phyloP scores from a whole-genome alignment of 2,329 filamentous ascomycete species.

The Metarhizium humberi region DNA sequence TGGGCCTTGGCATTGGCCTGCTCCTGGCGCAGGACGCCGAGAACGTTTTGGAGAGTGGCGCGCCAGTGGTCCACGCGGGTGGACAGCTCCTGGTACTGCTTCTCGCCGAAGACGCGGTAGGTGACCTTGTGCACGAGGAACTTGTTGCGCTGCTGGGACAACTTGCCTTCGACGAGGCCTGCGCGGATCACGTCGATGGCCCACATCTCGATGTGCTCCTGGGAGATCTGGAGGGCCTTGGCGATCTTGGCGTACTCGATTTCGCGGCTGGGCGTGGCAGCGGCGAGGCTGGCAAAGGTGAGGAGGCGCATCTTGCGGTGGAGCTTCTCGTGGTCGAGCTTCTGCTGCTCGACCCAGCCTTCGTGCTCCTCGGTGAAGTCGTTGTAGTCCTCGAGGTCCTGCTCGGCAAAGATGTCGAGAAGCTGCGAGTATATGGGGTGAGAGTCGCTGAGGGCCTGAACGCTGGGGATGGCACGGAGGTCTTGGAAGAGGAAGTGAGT shows the following conservation, averaged over 20 bases:
- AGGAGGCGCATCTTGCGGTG: slow-evolving; percentile 95
- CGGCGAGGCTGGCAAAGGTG: slow-evolving; percentile 83
- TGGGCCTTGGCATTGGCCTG: slow-evolving; percentile 69
- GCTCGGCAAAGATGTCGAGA: slow-evolving; percentile 89
- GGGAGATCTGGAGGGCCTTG: slow-evolving; percentile 72
- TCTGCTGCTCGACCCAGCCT: slow-evolving; percentile 71
- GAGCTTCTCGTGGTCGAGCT: slow-evolving; percentile 62
- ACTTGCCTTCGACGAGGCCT: slow-evolving; percentile 89
- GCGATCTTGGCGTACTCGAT: slow-evolving; percentile 82
- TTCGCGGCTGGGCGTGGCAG: slow-evolving; percentile 72
- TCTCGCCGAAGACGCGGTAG: slow-evolving; percentile 94
- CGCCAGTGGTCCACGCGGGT: slow-evolving; percentile 88
- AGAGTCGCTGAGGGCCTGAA: slow-evolving; percentile 79
- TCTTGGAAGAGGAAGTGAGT: slow-evolving; percentile 66
- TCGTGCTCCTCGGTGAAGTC: slow-evolving; percentile 91
- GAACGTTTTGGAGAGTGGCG: slow-evolving; percentile 67
- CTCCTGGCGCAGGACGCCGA: slow-evolving; percentile 69
- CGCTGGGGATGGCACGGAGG: slow-evolving; percentile 68
- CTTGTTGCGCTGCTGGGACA: slow-evolving; percentile 83
- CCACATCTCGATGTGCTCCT: slow-evolving; percentile 91
- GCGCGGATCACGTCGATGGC: slow-evolving; percentile 97
- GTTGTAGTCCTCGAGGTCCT: slow-evolving; percentile 89
- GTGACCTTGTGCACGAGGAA: slow-evolving; percentile 95
- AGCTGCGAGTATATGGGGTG: slow-evolving; percentile 83
- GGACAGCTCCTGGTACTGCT: slow-evolving; percentile 95